phyloP scores from a whole-genome alignment of 2,329 filamentous ascomycete genomes.

The Lachnellula hyalina region DNA sequence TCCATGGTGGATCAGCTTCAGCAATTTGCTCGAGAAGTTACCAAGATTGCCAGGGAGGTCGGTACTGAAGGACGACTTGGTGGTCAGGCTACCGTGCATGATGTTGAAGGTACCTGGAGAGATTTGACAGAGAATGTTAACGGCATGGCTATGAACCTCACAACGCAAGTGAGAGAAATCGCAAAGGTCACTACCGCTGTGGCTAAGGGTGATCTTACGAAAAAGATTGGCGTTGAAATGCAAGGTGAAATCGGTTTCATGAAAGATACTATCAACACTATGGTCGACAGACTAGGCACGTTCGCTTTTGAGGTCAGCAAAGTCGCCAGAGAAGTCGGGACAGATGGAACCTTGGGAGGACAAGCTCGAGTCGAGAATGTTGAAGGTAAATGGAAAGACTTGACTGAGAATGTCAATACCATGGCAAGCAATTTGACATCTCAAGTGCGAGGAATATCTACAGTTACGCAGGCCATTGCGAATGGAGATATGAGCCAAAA shows the following conservation, averaged over 20 bases:
- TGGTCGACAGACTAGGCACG: conserved; percentile 94
- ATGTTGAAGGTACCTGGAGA: conserved; percentile 95
- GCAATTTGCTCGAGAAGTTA: conserved; percentile 95
- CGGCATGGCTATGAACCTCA: conserved; percentile 97
- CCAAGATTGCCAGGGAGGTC: conserved; percentile 92
- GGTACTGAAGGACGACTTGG: conserved; percentile 92
- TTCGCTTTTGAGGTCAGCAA: conserved; percentile 97
- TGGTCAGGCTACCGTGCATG: conserved; percentile 91
- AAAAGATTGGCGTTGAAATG: conserved; percentile 92
- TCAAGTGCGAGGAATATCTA: conserved; percentile 83
- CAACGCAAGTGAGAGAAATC: conserved; percentile 95
- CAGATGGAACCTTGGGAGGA: conserved; percentile 87
- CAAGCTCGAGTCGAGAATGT: conserved; percentile 93
- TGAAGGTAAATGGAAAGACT: conserved; percentile 95
- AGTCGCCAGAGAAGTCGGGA: conserved; percentile 91
- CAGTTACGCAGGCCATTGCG: conserved; percentile 90
- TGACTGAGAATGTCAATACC: conserved; percentile 84
- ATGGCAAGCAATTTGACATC: conserved; percentile 65
- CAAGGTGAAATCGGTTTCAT: conserved; percentile 91
- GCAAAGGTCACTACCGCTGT: conserved; percentile 95
- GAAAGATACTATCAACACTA: conserved; percentile 97
- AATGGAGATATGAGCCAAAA: conserved; percentile 94
- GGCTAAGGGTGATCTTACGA: conserved; percentile 86
- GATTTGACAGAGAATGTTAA: conserved; percentile 95
- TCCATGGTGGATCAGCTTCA: conserved; percentile 98